Conservation (phyloP, 1,284 basidiomycete genomes). For the Ceratobasidium sp. region DNA sequence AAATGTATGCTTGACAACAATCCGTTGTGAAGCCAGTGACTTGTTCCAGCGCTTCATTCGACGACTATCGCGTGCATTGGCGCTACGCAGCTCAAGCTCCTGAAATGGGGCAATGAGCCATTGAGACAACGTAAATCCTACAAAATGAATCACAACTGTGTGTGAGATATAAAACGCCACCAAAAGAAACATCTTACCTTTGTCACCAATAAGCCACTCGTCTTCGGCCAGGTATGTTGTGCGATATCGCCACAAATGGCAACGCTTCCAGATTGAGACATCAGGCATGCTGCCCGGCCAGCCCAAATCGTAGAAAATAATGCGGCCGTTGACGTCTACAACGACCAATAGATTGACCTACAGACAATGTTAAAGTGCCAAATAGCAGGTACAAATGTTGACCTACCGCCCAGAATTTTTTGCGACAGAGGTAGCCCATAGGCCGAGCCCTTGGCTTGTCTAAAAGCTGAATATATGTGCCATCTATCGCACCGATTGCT, state of each 20-base stretch:
- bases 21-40: not conserved
- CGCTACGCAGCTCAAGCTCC: not conserved
- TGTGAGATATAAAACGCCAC: too few relatives aligned
- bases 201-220: constrained; percentile 55
- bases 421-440: not conserved
- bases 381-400: too few relatives aligned
- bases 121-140: not conserved
- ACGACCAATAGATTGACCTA: constrained; percentile 54
- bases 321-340: constrained; percentile 52
- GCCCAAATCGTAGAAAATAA: constrained; percentile 54
- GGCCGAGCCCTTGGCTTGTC: not conserved
- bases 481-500: not conserved
- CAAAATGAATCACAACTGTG: not conserved
- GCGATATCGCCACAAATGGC: constrained; percentile 53
- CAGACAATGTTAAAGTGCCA: too few relatives aligned
- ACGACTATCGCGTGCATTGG: not conserved
- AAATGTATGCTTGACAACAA: not conserved
- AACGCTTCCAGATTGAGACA: constrained; percentile 53
- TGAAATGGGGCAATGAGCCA: not conserved
- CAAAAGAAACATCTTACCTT: constrained; percentile 50
- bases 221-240: constrained; percentile 50
- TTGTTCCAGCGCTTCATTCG: not conserved
- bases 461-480: not conserved
- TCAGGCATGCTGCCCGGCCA: constrained; percentile 56
- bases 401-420: not conserved